Evolutionary conservation across 495 filamentous ascomycete genomes (phyloP).

Genomic region (Aspergillus nidulans): DNA sequence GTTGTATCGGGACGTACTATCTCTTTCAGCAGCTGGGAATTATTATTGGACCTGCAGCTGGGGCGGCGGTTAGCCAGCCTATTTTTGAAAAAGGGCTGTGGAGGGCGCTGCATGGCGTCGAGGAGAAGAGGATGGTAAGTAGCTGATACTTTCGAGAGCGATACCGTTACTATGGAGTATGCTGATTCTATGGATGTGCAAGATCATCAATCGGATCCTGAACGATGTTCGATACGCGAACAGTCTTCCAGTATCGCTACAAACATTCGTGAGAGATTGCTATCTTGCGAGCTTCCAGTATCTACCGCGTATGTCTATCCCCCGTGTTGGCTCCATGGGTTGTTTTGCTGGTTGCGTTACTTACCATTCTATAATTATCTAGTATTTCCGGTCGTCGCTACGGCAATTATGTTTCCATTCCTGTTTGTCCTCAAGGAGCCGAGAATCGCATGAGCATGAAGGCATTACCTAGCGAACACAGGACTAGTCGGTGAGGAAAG

Average conservation of each 20-base stretch:
- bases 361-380: too few species aligned
- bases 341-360: neutral
- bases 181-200: too few species aligned
- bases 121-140: constrained; percentile 9
- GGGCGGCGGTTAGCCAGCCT: constrained; percentile 20
- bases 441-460: neutral
- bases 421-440: neutral
- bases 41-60: constrained; percentile 25
- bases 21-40: constrained; percentile 34
- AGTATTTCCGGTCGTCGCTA: neutral
- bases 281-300: constrained; percentile 27
- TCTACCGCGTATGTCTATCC: constrained; percentile 21
- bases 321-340: neutral
- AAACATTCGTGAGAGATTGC: constrained; percentile 13
- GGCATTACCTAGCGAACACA: too few species aligned
- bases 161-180: too few species aligned
- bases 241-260: constrained; percentile 12
- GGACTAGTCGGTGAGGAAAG: too few species aligned
- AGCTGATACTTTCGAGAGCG: neutral
- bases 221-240: constrained; percentile 20
- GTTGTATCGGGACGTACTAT: constrained; percentile 29
- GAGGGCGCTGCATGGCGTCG: constrained; percentile 4
- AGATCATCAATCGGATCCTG: constrained; percentile 27
- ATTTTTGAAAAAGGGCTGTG: constrained; percentile 19
- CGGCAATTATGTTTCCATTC: neutral